Conservation (phyloP, 2,329 filamentous ascomycete genomes). For the Fusarium anthophilum region DNA sequence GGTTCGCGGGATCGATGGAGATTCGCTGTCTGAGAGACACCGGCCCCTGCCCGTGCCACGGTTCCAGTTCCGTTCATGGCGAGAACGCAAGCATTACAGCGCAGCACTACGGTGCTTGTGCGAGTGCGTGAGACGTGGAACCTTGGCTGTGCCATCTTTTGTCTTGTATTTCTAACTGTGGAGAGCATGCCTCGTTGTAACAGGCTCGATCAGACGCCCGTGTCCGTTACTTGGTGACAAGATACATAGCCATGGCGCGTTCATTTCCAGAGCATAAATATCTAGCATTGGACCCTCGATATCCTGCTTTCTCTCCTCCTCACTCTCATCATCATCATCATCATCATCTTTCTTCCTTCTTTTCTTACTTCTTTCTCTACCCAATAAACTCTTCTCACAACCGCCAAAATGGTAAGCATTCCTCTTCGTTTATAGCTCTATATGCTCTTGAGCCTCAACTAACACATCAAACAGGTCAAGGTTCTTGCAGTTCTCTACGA, state of each 20-base stretch:
- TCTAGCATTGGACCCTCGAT: constrained; percentile 31
- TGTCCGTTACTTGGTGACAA: constrained; percentile 22
- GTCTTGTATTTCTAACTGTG: neutral
- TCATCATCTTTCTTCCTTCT: constrained; percentile 29
- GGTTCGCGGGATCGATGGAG: constrained; percentile 42
- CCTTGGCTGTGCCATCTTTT: constrained; percentile 24
- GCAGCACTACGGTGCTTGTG: constrained; percentile 1
- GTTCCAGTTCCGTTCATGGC: constrained; percentile 31
- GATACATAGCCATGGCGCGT: constrained; percentile 22
- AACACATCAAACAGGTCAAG: constrained; percentile 75
- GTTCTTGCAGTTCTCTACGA: constrained; percentile 95
- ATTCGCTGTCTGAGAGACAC: constrained; percentile 34
- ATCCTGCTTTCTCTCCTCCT: constrained; percentile 18
- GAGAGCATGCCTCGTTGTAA: constrained; percentile 15
- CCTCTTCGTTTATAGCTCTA: neutral
- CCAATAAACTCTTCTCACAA: constrained; percentile 27
- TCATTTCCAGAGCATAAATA: constrained; percentile 41
- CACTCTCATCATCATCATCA: constrained; percentile 32
- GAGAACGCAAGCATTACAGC: constrained; percentile 9
- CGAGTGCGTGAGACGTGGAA: constrained; percentile 32
- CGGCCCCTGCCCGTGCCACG: constrained; percentile 24
- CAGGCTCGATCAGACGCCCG: constrained; percentile 19
- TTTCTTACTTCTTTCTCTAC: constrained; percentile 23
- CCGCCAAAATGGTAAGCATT: constrained; percentile 44
- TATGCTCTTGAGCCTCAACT: constrained; percentile 25